Conservation (phyloP, 441 rosid species). For the Pelargonium australe region DNA sequence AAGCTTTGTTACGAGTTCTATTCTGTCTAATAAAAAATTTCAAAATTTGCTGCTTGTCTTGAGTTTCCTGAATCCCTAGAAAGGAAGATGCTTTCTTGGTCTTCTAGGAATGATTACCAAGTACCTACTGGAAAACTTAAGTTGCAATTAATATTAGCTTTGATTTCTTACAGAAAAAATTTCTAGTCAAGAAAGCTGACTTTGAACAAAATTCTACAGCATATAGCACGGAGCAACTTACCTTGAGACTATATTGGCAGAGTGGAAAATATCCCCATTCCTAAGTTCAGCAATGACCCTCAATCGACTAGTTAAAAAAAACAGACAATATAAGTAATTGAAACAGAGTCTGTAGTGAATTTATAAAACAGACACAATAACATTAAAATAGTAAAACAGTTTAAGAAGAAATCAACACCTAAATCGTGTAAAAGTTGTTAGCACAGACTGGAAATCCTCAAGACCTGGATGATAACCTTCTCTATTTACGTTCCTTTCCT, state of each 20-base stretch:
- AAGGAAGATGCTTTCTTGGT: background rate
- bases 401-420: constrained; percentile 24
- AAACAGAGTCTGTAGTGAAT: constrained; percentile 1
- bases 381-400: background rate
- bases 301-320: constrained; percentile 29
- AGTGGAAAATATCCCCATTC: constrained; percentile 29
- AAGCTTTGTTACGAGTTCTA: background rate
- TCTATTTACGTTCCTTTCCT: constrained; percentile 21
- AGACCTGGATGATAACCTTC: constrained; percentile 33
- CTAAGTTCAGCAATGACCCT: constrained; percentile 37
- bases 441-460: constrained; percentile 31
- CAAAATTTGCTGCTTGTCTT: background rate
- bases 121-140: background rate
- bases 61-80: background rate
- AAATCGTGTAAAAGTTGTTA: constrained; percentile 27
- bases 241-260: constrained; percentile 33
- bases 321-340: constrained; percentile 1
- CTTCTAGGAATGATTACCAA: background rate
- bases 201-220: background rate
- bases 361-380: constrained; percentile 1
- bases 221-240: constrained; percentile 15
- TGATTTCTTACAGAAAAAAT: background rate
- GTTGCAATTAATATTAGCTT: background rate
- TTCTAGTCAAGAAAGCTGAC: background rate
- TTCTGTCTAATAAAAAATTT: background rate